Evolutionary conservation across 2,329 filamentous ascomycete species (phyloP).

Genomic region (Corinectria fuckeliana): DNA sequence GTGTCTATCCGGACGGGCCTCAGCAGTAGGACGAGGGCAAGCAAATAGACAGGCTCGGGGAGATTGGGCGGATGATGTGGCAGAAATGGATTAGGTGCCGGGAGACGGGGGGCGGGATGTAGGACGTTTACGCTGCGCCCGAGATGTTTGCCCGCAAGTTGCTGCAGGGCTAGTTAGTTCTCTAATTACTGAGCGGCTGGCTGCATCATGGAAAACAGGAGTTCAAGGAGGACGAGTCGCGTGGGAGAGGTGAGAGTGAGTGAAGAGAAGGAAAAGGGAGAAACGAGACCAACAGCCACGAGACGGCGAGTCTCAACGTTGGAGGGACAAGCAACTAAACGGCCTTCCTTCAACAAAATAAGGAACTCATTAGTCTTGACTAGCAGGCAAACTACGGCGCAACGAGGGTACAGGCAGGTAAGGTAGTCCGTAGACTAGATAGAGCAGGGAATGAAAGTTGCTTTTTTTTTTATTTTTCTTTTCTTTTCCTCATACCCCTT

Average conservation of each 20-base stretch:
- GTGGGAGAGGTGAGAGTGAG: constrained; percentile 6
- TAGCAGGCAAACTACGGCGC: constrained; percentile 33
- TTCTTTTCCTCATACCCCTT: constrained; percentile 22
- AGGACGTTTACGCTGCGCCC: constrained; percentile 22
- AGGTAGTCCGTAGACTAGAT: constrained; percentile 30
- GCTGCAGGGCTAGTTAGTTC: constrained; percentile 16
- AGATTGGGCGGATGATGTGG: constrained; percentile 37
- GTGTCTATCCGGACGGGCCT: constrained; percentile 28
- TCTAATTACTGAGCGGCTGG: constrained; percentile 16
- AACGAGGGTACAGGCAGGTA: constrained; percentile 24
- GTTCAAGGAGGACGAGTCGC: constrained; percentile 14
- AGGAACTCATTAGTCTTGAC: constrained; percentile 35
- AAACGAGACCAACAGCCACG: constrained; percentile 28
- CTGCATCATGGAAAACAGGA: constrained; percentile 3
- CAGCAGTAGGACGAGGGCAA: constrained; percentile 32
- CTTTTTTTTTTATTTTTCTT: constrained; percentile 35
- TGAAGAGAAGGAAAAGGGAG: neutral
- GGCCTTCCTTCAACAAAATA: constrained; percentile 31
- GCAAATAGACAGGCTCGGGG: constrained; percentile 23
- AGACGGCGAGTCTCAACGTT: constrained; percentile 26
- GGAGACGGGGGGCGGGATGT: constrained; percentile 25
- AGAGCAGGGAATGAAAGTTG: constrained; percentile 31
- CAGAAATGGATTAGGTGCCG: constrained; percentile 38
- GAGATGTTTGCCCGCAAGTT: constrained; percentile 28
- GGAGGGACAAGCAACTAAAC: constrained; percentile 34